These are phyloP conservation scores for Aeminium ludgeri DNA, from an alignment of 495 filamentous ascomycete genomes.

Conservation along the genomic window DNA sequence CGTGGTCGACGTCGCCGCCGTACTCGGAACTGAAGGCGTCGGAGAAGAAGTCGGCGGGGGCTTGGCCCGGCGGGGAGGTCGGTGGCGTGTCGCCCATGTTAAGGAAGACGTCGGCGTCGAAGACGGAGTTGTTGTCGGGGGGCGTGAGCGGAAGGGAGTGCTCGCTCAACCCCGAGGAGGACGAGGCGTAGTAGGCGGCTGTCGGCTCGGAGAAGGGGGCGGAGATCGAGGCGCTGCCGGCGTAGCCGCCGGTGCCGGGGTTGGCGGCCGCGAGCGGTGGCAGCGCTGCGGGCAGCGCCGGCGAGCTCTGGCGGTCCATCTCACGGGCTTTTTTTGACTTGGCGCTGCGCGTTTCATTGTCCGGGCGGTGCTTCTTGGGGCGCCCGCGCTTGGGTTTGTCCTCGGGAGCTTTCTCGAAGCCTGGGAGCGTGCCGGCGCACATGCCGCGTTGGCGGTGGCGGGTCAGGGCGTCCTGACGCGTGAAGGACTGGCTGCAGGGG, in stretches of 20 bases:
- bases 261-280: too few relatives aligned
- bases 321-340: slow-evolving; percentile 20
- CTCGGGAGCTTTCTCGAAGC: slow-evolving; percentile 17
- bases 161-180: slow-evolving; percentile 9
- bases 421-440: slow-evolving; percentile 69
- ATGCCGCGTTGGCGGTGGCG: slow-evolving; percentile 85
- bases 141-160: slow-evolving; percentile 10
- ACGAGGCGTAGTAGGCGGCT: slow-evolving; percentile 9
- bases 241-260: too few relatives aligned
- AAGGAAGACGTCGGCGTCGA: slow-evolving; percentile 12
- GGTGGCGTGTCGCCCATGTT: too few relatives aligned
- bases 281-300: not conserved
- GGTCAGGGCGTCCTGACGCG: slow-evolving; percentile 84
- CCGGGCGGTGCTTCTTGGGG: slow-evolving; percentile 27
- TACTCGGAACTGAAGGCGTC: too few relatives aligned
- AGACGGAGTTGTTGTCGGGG: slow-evolving; percentile 6
- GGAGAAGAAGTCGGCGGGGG: too few relatives aligned
- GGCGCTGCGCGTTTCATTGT: slow-evolving; percentile 20
- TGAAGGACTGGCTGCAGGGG: slow-evolving; percentile 77
- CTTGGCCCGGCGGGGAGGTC: too few relatives aligned
- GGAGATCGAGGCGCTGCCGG: not conserved
- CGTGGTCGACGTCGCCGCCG: too few relatives aligned
- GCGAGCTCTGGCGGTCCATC: slow-evolving; percentile 5
- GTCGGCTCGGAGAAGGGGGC: too few relatives aligned
- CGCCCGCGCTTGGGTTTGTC: slow-evolving; percentile 24